Percentiles rank a stretch among this genome's conserved stretches.
Evolutionary conservation across 2,329 filamentous ascomycete genomes (phyloP).

Genomic region (Aspergillus sp.): DNA sequence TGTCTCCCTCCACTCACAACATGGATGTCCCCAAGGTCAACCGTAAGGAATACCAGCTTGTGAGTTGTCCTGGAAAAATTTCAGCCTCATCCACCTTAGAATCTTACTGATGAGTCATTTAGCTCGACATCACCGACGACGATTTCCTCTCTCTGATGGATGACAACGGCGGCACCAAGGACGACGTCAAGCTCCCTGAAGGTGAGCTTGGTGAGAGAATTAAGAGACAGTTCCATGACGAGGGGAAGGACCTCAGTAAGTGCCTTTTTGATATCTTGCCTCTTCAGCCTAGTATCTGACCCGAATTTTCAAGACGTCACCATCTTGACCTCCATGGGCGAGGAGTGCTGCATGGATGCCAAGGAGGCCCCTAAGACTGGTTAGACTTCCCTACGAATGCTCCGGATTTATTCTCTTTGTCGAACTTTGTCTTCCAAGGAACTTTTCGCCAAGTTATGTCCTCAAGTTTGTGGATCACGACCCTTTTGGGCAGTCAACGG

Average conservation of each 20-base stretch:
- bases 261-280: constrained; percentile 18
- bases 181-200: constrained; percentile 90
- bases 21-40: constrained; percentile 86
- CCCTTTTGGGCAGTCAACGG: constrained; percentile 20
- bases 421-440: constrained; percentile 24
- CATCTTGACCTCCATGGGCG: constrained; percentile 91
- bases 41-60: constrained; percentile 88
- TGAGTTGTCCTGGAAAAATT: constrained; percentile 48
- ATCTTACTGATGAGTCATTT: not conserved
- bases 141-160: constrained; percentile 91
- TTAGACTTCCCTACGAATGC: constrained; percentile 9
- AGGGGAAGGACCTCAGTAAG: constrained; percentile 94
- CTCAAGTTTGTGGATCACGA: constrained; percentile 22
- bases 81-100: no score
- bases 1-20: constrained; percentile 89
- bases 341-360: constrained; percentile 84
- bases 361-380: constrained; percentile 67
- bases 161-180: constrained; percentile 79
- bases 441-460: constrained; percentile 15
- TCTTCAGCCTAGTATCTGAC: not conserved
- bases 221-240: constrained; percentile 65
- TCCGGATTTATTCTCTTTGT: constrained; percentile 21
- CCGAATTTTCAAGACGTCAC: constrained; percentile 61
- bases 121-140: constrained; percentile 92
- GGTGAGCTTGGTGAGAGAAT: constrained; percentile 86